Evolutionary conservation across 2,329 filamentous ascomycete species (phyloP).

Genomic region (Septoria petroselini): DNA sequence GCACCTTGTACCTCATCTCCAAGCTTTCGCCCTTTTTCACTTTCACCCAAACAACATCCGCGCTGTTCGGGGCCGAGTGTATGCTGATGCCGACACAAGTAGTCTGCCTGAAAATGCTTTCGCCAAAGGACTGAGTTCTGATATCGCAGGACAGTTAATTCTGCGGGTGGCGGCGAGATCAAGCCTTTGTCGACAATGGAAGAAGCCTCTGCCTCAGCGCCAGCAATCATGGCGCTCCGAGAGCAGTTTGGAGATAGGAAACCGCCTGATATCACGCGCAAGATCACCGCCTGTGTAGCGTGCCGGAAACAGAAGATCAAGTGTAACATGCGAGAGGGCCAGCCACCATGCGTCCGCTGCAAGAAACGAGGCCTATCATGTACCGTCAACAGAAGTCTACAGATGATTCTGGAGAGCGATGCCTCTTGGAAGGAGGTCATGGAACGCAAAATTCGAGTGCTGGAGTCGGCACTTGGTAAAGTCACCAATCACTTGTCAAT

Average conservation of each 20-base stretch:
- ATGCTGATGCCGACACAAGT: no score
- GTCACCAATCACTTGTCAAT: constrained; percentile 27
- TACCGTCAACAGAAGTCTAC: constrained; percentile 43
- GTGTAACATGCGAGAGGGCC: constrained; percentile 42
- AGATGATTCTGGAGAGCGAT: constrained; percentile 45
- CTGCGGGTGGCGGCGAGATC: not conserved
- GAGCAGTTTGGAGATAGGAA: constrained; percentile 27
- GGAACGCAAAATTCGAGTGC: constrained; percentile 38
- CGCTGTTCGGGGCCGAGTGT: constrained; percentile 3
- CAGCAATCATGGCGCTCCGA: constrained; percentile 23
- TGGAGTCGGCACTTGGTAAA: constrained; percentile 40
- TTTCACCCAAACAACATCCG: no score
- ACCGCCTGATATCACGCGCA: constrained; percentile 33
- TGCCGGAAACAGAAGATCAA: constrained; percentile 46
- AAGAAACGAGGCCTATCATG: constrained; percentile 43
- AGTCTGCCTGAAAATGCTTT: no score
- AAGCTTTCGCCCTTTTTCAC: no score
- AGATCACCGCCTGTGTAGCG: constrained; percentile 41
- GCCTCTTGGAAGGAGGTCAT: constrained; percentile 43
- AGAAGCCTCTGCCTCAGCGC: constrained; percentile 19
- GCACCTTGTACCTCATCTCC: no score
- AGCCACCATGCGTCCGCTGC: constrained; percentile 43
- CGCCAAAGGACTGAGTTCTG: no score
- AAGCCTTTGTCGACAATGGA: constrained; percentile 1
- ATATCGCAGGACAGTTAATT: no score